Evolutionary conservation across 495 filamentous ascomycete genomes (phyloP).

Genomic region (Penicillium fimorum): DNA sequence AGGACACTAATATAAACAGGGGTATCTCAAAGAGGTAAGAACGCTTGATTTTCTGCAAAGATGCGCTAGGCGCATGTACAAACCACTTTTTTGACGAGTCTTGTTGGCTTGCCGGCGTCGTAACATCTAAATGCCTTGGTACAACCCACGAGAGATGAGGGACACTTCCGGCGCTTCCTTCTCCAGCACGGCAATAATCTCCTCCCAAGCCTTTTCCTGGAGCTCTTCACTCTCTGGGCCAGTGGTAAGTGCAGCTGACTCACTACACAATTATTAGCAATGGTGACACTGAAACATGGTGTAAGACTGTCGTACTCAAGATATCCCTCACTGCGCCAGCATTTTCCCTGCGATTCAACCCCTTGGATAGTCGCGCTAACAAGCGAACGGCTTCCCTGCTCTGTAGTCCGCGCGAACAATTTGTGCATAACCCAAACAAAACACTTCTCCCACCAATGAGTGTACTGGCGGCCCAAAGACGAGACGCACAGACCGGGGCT

Average conservation of each 20-base stretch:
- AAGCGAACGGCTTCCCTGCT: conserved; percentile 50
- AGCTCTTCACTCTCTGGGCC: conserved; percentile 35
- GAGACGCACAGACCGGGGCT: conserved; percentile 47
- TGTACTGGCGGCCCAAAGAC: conserved; percentile 40
- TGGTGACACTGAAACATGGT: neutral
- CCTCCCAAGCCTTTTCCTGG: conserved; percentile 41
- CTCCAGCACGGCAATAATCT: conserved; percentile 37
- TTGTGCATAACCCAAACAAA: conserved; percentile 36
- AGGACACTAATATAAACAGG: neutral
- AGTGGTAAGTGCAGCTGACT: conserved; percentile 38
- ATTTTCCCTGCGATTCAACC: conserved; percentile 48
- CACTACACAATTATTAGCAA: conserved; percentile 26
- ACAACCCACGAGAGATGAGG: conserved; percentile 1
- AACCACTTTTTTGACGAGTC: neutral
- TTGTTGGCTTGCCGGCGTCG: neutral
- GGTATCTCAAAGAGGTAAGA: conserved; percentile 4
- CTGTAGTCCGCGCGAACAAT: conserved; percentile 47
- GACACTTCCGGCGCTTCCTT: conserved; percentile 27
- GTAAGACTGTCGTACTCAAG: conserved; percentile 35
- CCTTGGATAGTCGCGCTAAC: conserved; percentile 52
- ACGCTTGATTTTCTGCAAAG: neutral
- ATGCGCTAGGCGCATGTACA: neutral
- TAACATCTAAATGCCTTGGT: neutral
- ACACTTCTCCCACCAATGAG: conserved; percentile 38
- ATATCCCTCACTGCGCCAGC: conserved; percentile 50